Conservation (phyloP, 2,329 filamentous ascomycete genomes). For the Leptographium radiaticola region DNA sequence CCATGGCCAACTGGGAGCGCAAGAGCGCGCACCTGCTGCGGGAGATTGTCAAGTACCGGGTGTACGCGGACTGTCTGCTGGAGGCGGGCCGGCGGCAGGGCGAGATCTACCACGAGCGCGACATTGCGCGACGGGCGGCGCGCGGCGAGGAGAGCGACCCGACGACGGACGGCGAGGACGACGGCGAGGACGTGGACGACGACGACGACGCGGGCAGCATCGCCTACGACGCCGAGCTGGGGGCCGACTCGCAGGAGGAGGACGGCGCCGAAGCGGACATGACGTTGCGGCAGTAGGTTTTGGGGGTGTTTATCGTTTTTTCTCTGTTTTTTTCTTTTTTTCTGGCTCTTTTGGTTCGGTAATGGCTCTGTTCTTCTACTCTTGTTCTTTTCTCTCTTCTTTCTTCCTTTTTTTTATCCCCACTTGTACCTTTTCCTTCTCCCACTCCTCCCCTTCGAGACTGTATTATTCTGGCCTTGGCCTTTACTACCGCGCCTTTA, state of each 20-base stretch:
- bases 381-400: not conserved
- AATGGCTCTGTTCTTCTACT: not conserved
- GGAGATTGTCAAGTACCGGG: constrained; percentile 94
- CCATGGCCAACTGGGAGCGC: constrained; percentile 94
- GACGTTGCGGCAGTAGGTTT: not conserved
- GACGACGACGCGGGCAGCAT: not conserved
- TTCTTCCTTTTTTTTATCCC: not conserved
- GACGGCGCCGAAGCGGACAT: not conserved
- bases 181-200: not conserved
- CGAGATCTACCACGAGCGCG: constrained; percentile 54
- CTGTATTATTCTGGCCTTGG: not conserved
- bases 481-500: not conserved
- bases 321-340: not conserved
- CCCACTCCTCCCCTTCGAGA: not conserved
- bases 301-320: not conserved
- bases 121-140: constrained; percentile 34
- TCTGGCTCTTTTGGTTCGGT: too few species aligned
- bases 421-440: not conserved
- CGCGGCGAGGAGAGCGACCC: constrained; percentile 20
- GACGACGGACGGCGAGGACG: constrained; percentile 4
- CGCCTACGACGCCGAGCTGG: not conserved
- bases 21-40: constrained; percentile 84
- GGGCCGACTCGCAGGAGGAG: not conserved
- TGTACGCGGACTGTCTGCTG: constrained; percentile 77
- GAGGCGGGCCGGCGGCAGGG: constrained; percentile 56